Percentiles rank a stretch among this genome's conserved stretches.
Evolutionary conservation across 2,329 filamentous ascomycete genomes (phyloP).

Genomic region (Cadophora sp.): DNA sequence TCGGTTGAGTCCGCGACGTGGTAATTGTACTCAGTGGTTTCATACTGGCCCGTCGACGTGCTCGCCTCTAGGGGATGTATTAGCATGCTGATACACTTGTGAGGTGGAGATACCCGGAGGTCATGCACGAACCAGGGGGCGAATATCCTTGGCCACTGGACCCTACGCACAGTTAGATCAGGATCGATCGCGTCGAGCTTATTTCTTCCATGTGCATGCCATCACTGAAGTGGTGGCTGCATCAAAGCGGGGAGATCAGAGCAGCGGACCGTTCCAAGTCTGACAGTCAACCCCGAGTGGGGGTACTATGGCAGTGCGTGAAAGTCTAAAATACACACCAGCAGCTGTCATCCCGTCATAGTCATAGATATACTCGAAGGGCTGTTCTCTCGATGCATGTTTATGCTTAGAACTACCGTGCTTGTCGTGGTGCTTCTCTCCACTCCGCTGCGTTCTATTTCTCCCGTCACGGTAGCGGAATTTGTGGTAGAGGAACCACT

Average conservation of each 20-base stretch:
- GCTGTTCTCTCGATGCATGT: slow-evolving; percentile 3
- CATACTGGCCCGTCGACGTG: neutral
- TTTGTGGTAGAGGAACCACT: slow-evolving; percentile 46
- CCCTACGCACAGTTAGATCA: slow-evolving; percentile 4
- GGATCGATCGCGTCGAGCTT: neutral
- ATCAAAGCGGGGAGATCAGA: neutral
- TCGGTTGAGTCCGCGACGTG: neutral
- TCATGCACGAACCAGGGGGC: slow-evolving; percentile 4
- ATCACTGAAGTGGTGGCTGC: neutral
- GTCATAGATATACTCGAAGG: neutral
- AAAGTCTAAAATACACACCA: slow-evolving; percentile 4
- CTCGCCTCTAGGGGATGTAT: neutral
- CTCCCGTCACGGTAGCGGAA: slow-evolving; percentile 46
- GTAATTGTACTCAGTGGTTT: neutral
- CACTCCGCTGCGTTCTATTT: slow-evolving; percentile 37
- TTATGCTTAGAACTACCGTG: slow-evolving; percentile 2
- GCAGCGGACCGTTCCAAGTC: neutral
- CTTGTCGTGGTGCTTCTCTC: slow-evolving; percentile 12
- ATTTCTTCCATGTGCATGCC: neutral
- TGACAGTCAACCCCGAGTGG: neutral
- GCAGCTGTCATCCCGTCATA: neutral
- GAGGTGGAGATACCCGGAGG: neutral
- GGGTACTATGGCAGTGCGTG: neutral
- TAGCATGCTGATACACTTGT: neutral
- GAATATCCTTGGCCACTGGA: neutral